Base-by-base conservation (phyloP, 352 stramenopile species). In the Phytophthora pistaciae region DNA sequence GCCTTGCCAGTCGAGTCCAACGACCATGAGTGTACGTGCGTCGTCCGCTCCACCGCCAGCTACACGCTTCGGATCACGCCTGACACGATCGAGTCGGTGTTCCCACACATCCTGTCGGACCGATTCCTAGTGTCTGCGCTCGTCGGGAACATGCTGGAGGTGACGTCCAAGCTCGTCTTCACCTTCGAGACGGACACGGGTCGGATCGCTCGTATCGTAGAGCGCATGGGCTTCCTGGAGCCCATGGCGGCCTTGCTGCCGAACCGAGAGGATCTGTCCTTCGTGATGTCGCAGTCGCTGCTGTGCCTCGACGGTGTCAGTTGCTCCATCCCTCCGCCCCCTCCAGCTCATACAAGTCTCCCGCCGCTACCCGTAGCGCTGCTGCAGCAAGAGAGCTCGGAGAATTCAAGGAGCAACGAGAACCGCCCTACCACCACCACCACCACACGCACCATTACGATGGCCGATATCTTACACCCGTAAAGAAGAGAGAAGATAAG, bases 51-150 rank as follows among this genome's bases (percentile, higher is more conserved):
- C 16, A 78, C 42, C 3, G 56, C 40, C 1, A 50, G 56, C 56
- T 78, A 78, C 44, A 13, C 31, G n/a, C 31, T 78, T 46, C 54
- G 36, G 13, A 58, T 75, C 38, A 73, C 71, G 21, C 25, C 10
- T 0, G 25, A 21, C 50, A 69, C 67, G 16, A 25, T 78, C 31
- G 25, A 52, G 10, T 36, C 25, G 27, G 62, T 64, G 29, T 73
- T 78, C 27, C 67, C 52, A 10, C 67, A 78, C 46, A 10, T 70
- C 3, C 46, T 65, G 18, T 20, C 33, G 18, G 36, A 65, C 23
- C 20, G 44, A 4, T 8, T 16, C 1, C 10, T 70, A 21, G 56
- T 65, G 23, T n/a, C 52, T 13, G 40, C 11, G 9, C 64, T 70
- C 5, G 44, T 60, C 6, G 64, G 33, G 14, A 70, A 38, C 8